These are phyloP conservation scores for Boletus huronensis DNA, from an alignment of 768 basidiomycete genomes.

Conservation along the genomic window DNA sequence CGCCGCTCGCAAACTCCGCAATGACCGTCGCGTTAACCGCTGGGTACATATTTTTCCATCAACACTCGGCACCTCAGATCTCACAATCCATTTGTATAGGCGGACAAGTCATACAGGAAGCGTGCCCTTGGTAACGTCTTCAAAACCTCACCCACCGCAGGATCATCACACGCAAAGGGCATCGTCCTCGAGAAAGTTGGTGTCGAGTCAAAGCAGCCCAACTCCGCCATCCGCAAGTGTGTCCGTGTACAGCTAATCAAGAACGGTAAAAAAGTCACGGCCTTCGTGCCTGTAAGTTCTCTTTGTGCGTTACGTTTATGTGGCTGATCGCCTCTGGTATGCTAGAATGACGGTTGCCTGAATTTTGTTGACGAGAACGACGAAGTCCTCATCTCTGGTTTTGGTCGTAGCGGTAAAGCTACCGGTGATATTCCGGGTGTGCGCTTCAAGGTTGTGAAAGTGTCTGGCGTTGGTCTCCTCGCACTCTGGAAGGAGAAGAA, in stretches of 20 bases:
- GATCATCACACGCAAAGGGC: conserved; percentile 99
- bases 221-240: conserved; percentile 99
- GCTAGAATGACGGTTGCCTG: conserved; percentile 90
- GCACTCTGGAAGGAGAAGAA: conserved; percentile 99
- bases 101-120: conserved; percentile 99
- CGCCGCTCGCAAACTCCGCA: conserved; percentile 98
- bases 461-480: conserved; percentile 97
- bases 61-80: conserved; percentile 3
- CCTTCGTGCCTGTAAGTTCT: conserved; percentile 90
- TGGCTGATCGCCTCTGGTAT: conserved; percentile 6
- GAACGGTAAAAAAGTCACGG: conserved; percentile 99
- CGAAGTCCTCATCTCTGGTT: conserved; percentile 99
- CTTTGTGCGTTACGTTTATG: not conserved
- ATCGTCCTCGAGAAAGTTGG: conserved; percentile 99
- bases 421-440: conserved; percentile 99
- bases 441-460: conserved; percentile 99
- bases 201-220: conserved; percentile 99
- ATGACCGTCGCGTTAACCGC: conserved; percentile 89
- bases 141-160: conserved; percentile 99
- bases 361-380: conserved; percentile 99
- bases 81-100: conserved; percentile 44
- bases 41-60: conserved; percentile 62
- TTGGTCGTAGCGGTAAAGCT: conserved; percentile 99
- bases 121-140: conserved; percentile 98
- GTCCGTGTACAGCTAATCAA: conserved; percentile 99